Evolutionary conservation across 306 rosid species (phyloP).

Genomic region (Medicago lupulina): DNA sequence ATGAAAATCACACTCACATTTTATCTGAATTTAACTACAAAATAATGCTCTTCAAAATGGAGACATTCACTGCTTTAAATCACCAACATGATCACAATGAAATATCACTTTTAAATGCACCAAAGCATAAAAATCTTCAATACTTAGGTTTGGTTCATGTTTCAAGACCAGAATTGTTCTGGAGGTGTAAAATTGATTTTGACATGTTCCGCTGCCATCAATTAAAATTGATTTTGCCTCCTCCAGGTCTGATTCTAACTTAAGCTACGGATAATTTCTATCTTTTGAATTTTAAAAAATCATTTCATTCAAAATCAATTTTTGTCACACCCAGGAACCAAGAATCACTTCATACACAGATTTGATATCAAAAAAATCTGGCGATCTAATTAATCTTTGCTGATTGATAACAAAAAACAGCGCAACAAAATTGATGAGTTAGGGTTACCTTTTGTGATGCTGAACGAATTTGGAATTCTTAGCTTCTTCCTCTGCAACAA

Average conservation of each 20-base stretch:
- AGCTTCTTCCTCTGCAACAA: slow-evolving; percentile 43
- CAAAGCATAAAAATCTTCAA: too few species aligned
- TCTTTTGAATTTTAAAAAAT: too few species aligned
- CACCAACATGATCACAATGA: neutral
- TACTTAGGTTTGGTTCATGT: too few species aligned
- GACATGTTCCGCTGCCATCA: too few species aligned
- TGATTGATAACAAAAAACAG: neutral
- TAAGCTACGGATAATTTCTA: too few species aligned
- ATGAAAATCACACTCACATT: neutral
- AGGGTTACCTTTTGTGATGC: slow-evolving; percentile 39
- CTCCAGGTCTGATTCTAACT: too few species aligned
- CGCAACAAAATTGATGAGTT: neutral
- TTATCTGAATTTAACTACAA: neutral
- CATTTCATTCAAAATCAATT: too few species aligned
- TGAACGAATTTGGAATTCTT: slow-evolving; percentile 41
- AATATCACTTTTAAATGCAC: neutral
- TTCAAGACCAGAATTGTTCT: too few species aligned
- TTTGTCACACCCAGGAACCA: too few species aligned
- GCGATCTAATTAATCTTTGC: neutral
- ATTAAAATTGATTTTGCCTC: too few species aligned
- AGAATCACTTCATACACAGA: neutral
- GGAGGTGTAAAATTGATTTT: too few species aligned
- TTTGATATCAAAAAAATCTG: neutral
- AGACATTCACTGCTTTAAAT: neutral
- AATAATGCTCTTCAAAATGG: neutral